These are phyloP conservation scores for Fusarium bulbicola DNA, from an alignment of 2,329 filamentous ascomycete genomes.

Conservation along the genomic window DNA sequence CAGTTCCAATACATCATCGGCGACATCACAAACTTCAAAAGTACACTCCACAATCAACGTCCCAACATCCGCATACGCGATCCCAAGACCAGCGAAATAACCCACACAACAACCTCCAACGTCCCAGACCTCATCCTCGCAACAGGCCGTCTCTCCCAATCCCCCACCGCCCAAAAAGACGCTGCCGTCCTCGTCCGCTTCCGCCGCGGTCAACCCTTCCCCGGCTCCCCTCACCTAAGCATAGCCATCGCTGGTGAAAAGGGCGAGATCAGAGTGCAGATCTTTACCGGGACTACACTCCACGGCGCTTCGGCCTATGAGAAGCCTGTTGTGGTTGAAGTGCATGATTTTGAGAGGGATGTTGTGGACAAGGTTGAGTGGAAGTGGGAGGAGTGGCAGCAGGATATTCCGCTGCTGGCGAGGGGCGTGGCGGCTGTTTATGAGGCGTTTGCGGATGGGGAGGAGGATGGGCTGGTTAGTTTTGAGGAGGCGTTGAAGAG, in stretches of 20 bases:
- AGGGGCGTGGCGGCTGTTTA: constrained; percentile 65
- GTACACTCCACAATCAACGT: constrained; percentile 56
- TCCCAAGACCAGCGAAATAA: constrained; percentile 41
- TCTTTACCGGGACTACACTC: constrained; percentile 40
- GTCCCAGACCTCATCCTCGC: constrained; percentile 55
- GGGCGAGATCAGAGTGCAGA: constrained; percentile 57
- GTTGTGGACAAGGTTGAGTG: constrained; percentile 54
- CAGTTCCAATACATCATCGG: constrained; percentile 57
- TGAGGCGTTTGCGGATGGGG: constrained; percentile 59
- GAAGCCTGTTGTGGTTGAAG: constrained; percentile 55
- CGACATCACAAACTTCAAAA: constrained; percentile 51
- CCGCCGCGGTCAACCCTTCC: constrained; percentile 59
- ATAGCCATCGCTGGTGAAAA: constrained; percentile 63
- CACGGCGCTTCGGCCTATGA: constrained; percentile 43
- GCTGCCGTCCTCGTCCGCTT: constrained; percentile 57
- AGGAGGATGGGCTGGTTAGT: constrained; percentile 42
- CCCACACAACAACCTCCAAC: constrained; percentile 48
- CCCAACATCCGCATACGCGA: constrained; percentile 51
- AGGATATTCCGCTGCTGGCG: constrained; percentile 53
- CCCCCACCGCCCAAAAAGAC: constrained; percentile 37
- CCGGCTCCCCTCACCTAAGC: constrained; percentile 53
- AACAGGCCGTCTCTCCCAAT: constrained; percentile 49
- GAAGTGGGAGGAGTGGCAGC: constrained; percentile 58
- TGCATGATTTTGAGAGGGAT: constrained; percentile 60
- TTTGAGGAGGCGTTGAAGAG: constrained; percentile 55